These are phyloP conservation scores for Chlorencoelia australis DNA, from an alignment of 2,329 filamentous ascomycete species.

Conservation along the genomic window DNA sequence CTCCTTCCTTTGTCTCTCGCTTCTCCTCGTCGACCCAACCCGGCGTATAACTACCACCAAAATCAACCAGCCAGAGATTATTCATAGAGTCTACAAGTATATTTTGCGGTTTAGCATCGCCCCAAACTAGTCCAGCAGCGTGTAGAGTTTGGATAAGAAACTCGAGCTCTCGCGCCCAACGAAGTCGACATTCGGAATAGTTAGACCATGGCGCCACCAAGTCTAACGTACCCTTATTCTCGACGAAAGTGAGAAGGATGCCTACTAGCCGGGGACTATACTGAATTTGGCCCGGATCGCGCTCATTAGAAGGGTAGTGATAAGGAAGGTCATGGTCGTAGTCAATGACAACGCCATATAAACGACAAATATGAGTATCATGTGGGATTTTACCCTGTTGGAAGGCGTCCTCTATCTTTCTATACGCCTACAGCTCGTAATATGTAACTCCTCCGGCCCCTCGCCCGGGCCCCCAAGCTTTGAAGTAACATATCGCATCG, in stretches of 20 bases:
- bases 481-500: neutral
- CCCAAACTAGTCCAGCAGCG: neutral
- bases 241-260: neutral
- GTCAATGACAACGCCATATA: neutral
- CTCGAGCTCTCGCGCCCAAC: neutral
- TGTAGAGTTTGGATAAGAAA: neutral
- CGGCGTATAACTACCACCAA: neutral
- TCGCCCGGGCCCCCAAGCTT: neutral
- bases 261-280: no score
- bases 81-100: neutral
- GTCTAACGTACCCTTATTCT: constrained; percentile 1
- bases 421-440: neutral
- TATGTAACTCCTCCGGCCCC: no score
- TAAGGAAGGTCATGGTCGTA: neutral
- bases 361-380: neutral
- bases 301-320: neutral
- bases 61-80: neutral
- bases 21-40: neutral
- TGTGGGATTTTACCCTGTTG: neutral
- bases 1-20: neutral
- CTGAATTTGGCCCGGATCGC: neutral
- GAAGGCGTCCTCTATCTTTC: neutral
- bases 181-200: neutral
- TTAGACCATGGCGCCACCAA: neutral
- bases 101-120: neutral